Conservation (phyloP, 352 stramenopile genomes). For the Phytophthora sansomeana region DNA sequence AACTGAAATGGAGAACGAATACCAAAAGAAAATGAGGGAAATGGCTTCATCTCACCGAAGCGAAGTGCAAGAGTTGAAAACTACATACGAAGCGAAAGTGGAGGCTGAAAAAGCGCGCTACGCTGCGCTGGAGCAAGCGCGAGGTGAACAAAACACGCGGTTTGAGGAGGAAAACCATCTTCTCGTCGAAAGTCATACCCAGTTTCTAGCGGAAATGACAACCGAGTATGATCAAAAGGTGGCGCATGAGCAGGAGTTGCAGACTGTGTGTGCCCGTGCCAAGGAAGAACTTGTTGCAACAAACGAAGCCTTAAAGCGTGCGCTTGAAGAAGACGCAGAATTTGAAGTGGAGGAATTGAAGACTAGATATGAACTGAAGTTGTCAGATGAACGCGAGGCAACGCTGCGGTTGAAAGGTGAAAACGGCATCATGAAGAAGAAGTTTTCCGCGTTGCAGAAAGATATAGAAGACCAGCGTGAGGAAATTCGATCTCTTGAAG, state of each 20-base stretch:
- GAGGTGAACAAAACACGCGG: slow-evolving; percentile 73
- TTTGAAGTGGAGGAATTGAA: slow-evolving; percentile 94
- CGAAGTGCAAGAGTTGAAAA: slow-evolving; percentile 92
- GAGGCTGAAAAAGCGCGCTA: slow-evolving; percentile 92
- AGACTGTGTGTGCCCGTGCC: slow-evolving; percentile 62
- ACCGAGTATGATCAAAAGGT: slow-evolving; percentile 94
- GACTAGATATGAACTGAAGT: slow-evolving; percentile 91
- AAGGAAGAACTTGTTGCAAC: slow-evolving; percentile 84
- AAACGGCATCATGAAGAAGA: slow-evolving; percentile 98
- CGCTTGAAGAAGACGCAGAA: slow-evolving; percentile 95
- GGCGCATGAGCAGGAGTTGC: slow-evolving; percentile 81
- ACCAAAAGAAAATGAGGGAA: slow-evolving; percentile 91
- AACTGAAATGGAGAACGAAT: slow-evolving; percentile 91
- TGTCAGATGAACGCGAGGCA: slow-evolving; percentile 90
- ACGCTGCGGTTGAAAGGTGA: slow-evolving; percentile 95
- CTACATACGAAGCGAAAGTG: slow-evolving; percentile 92
- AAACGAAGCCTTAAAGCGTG: slow-evolving; percentile 91
- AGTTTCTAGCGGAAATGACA: slow-evolving; percentile 92
- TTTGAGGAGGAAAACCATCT: slow-evolving; percentile 83
- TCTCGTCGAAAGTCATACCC: slow-evolving; percentile 81
- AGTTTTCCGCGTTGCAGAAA: slow-evolving; percentile 94
- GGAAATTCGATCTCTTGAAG: slow-evolving; percentile 91
- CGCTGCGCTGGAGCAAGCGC: slow-evolving; percentile 78
- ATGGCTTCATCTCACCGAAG: slow-evolving; percentile 91
- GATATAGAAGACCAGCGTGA: slow-evolving; percentile 96